Evolutionary conservation across 169 alveolate species (phyloP).

Genomic region (Eimeria acervulina): DNA sequence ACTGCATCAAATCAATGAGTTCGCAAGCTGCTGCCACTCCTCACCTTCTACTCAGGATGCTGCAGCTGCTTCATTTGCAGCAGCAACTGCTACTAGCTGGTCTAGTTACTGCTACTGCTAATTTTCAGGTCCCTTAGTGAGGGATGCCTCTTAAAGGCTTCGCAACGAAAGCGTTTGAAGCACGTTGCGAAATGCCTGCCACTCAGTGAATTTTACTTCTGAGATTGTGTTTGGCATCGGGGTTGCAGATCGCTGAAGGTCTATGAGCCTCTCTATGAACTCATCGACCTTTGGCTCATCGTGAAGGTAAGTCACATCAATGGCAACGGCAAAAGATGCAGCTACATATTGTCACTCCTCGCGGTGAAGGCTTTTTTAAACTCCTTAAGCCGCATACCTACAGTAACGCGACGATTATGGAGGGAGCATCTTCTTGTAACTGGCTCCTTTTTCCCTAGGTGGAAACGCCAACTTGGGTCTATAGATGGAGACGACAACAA

Average conservation of each 20-base stretch:
- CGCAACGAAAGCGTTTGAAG: not conserved
- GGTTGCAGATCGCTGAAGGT: conserved; percentile 42
- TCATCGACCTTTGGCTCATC: conserved; percentile 48
- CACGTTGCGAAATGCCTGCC: not conserved
- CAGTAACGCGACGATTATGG: not conserved
- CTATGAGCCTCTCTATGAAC: conserved; percentile 16
- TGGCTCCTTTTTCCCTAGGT: not conserved
- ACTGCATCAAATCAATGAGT: conserved; percentile 35
- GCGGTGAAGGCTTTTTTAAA: not conserved
- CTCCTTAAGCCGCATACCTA: not conserved
- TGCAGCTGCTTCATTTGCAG: not conserved
- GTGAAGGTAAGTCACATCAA: not conserved
- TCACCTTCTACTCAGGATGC: not conserved
- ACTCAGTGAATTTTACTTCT: not conserved
- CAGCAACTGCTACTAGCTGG: not conserved
- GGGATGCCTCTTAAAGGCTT: not conserved
- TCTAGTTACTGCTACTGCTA: not conserved
- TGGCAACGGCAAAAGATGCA: not conserved
- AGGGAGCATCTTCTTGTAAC: not conserved
- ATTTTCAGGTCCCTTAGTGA: not conserved
- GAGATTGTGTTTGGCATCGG: not conserved
- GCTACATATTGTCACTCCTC: not conserved
- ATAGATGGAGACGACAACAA: conserved; percentile 46
- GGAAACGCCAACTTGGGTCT: conserved; percentile 51
- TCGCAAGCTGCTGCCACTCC: not conserved